Evolutionary conservation across 257 asterid species (phyloP), one percentile per base, ranked within the genome.

Genomic region (Przewalskia tangutica): DNA sequence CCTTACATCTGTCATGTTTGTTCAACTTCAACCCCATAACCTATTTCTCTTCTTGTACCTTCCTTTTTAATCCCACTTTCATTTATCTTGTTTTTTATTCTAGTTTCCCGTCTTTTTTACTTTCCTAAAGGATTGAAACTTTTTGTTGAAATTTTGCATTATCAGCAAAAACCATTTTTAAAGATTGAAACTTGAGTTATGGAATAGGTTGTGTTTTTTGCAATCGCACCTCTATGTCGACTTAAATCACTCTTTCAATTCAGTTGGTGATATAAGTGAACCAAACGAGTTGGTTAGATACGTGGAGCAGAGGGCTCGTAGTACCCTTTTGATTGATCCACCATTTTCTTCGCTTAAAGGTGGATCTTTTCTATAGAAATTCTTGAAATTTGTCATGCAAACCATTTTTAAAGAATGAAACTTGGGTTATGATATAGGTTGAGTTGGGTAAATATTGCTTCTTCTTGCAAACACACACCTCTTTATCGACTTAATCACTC

Each of bases 1-100:
- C 90, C 93, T 88, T 90, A 91, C 88, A 36, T 81, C 2, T 82
- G 48, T 85, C 36, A 70, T 84, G 77, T 87, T 84, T 77, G 86
- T 85, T 82, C 76, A 65, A 63, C 84, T 85, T 82, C 76, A 65
- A 63, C 84, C 83, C 77, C 86, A 65, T 82, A 86, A 85, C 88
- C 89, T 84, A 81, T 88, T 79, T 80, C 67, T 73, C 81, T 53
- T 56, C 78, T 82, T 67, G 60, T 66, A 62, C 82, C 16, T 7
- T 77, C 84, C 88, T 77, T 86, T 85, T 86, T 86, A 85, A 82
- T 85, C 85, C 36, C 36, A 42, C 50, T 79, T 51, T 48, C 13
- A 40, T 20, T 64, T 12, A 62, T 77, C 46, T 27, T 66, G 27
- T 80, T 50, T 54, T 68, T 46, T 11, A 17, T 64, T 86, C 75